Conservation (phyloP, 2,329 filamentous ascomycete species). For the Botrytis aclada region DNA sequence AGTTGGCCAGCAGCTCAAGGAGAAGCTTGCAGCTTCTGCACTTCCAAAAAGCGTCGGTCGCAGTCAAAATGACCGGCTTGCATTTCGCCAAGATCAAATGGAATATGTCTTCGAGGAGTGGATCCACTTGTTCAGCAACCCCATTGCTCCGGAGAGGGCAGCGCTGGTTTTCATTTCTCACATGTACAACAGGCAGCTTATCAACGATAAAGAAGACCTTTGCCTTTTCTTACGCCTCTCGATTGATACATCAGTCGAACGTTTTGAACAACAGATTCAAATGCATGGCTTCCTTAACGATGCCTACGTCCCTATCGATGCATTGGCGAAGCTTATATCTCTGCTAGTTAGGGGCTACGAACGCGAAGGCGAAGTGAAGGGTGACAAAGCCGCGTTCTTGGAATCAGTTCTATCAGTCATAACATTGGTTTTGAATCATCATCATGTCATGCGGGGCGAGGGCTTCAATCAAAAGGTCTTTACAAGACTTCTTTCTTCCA, state of each 20-base stretch:
- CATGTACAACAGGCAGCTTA: slow-evolving; percentile 69
- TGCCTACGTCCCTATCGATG: slow-evolving; percentile 65
- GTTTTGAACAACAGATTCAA: slow-evolving; percentile 68
- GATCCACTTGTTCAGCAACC: slow-evolving; percentile 76
- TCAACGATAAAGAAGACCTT: slow-evolving; percentile 73
- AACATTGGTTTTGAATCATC: slow-evolving; percentile 77
- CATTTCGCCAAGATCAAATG: slow-evolving; percentile 73
- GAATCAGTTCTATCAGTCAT: slow-evolving; percentile 76
- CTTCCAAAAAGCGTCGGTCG: slow-evolving; percentile 52
- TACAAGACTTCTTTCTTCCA: slow-evolving; percentile 80
- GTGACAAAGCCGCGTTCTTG: slow-evolving; percentile 67
- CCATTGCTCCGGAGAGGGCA: slow-evolving; percentile 70
- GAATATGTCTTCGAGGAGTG: slow-evolving; percentile 97
- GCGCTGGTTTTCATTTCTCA: slow-evolving; percentile 78
- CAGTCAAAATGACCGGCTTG: slow-evolving; percentile 54
- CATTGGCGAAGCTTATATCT: slow-evolving; percentile 76
- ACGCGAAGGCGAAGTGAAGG: slow-evolving; percentile 53
- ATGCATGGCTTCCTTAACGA: slow-evolving; percentile 57
- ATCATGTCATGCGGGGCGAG: slow-evolving; percentile 77
- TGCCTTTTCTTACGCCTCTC: slow-evolving; percentile 76
- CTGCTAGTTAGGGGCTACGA: slow-evolving; percentile 71
- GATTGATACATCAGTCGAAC: slow-evolving; percentile 73
- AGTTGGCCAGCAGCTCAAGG: slow-evolving; percentile 68
- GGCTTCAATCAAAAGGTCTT: slow-evolving; percentile 85
- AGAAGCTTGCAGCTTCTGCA: slow-evolving; percentile 55